These are phyloP conservation scores for Boletus semigastroideus DNA, from an alignment of 1,284 basidiomycete genomes.

Conservation along the genomic window DNA sequence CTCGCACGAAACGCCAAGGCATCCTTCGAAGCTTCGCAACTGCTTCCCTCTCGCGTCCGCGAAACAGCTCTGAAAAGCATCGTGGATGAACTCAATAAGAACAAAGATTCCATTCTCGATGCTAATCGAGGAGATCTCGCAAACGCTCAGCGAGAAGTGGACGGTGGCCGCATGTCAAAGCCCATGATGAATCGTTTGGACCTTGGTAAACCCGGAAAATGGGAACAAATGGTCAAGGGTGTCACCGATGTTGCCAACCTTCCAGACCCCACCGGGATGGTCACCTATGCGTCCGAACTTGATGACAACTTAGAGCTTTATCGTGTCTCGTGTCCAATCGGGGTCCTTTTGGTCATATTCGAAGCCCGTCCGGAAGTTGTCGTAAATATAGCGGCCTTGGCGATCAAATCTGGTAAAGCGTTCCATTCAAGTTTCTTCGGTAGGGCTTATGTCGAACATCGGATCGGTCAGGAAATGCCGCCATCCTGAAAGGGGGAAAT, in stretches of 20 bases:
- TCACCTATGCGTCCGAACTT: constrained; percentile 86
- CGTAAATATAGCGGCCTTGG: constrained; percentile 94
- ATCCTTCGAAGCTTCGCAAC: constrained; percentile 85
- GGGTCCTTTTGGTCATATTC: constrained; percentile 95
- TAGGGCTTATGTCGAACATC: constrained; percentile 4
- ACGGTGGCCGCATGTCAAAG: constrained; percentile 78
- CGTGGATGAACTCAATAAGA: constrained; percentile 58
- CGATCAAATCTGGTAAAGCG: constrained; percentile 92
- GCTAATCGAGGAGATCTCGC: constrained; percentile 83
- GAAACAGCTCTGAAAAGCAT: constrained; percentile 74
- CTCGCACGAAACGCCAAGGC: constrained; percentile 78
- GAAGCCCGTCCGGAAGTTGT: constrained; percentile 98
- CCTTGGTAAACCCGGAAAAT: constrained; percentile 84
- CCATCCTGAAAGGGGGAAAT: constrained; percentile 96
- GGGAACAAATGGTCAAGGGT: constrained; percentile 91
- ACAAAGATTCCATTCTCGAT: constrained; percentile 67
- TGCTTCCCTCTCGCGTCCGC: constrained; percentile 67
- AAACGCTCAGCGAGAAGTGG: constrained; percentile 79
- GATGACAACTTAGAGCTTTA: constrained; percentile 89
- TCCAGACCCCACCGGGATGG: constrained; percentile 83
- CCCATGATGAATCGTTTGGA: constrained; percentile 88
- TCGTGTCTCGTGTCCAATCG: constrained; percentile 95
- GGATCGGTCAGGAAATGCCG: constrained; percentile 73
- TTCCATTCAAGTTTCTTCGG: constrained; percentile 3
- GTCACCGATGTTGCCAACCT: constrained; percentile 85